A percentile compares a stretch with the other conserved stretches of the same genome.
Conservation (phyloP, 2,329 filamentous ascomycete species). For the Fusarium floridanum region DNA sequence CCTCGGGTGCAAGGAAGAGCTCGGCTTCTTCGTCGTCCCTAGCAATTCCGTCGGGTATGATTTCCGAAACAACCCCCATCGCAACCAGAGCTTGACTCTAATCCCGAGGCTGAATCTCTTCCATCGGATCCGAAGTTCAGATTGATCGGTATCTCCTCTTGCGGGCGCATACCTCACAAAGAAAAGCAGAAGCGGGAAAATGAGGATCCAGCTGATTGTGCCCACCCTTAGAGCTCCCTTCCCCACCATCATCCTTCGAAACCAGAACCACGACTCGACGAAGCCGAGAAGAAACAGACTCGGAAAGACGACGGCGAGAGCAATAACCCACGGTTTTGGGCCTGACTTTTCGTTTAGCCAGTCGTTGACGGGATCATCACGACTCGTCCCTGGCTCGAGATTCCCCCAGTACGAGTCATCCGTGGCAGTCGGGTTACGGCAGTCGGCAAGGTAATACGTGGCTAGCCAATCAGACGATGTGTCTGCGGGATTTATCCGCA, state of each 20-base stretch:
- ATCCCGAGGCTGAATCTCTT: slow-evolving; percentile 10
- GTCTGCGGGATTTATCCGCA: slow-evolving; percentile 19
- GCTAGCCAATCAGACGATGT: slow-evolving; percentile 21
- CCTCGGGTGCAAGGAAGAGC: background rate
- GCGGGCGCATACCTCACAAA: slow-evolving; percentile 26
- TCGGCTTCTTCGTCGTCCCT: slow-evolving; percentile 21
- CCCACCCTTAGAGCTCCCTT: slow-evolving; percentile 46
- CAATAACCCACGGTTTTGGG: slow-evolving; percentile 40
- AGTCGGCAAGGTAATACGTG: slow-evolving; percentile 36
- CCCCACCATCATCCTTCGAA: slow-evolving; percentile 49
- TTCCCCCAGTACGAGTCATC: slow-evolving; percentile 11
- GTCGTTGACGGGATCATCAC: background rate
- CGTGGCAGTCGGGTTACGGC: slow-evolving; percentile 30
- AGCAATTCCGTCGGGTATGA: slow-evolving; percentile 31
- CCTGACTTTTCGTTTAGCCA: background rate
- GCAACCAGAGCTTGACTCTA: slow-evolving; percentile 31
- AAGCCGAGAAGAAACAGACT: slow-evolving; percentile 49
- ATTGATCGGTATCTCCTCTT: slow-evolving; percentile 16
- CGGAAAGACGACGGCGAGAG: slow-evolving; percentile 44
- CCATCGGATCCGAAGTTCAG: slow-evolving; percentile 31
- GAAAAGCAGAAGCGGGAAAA: slow-evolving; percentile 35
- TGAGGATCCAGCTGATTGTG: slow-evolving; percentile 48
- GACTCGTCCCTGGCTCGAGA: slow-evolving; percentile 13
- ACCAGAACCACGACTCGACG: slow-evolving; percentile 50
- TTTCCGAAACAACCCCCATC: slow-evolving; percentile 35